phyloP scores from a whole-genome alignment of 2,329 filamentous ascomycete genomes.

The Nigrospora sphaerica region DNA sequence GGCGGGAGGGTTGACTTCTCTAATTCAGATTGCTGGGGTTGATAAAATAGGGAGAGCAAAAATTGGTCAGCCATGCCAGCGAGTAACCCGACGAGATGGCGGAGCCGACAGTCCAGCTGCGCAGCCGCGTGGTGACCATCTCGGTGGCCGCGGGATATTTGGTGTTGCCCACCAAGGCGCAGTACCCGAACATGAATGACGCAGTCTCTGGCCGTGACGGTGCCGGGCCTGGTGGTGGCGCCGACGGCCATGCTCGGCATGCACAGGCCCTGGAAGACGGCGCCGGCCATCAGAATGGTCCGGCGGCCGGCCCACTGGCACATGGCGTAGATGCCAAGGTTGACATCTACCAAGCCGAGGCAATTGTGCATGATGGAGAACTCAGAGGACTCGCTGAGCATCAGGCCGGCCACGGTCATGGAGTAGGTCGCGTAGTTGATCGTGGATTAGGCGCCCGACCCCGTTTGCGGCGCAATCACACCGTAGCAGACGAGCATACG shows the following conservation, averaged over 20 bases:
- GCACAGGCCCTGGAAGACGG: conserved; percentile 32
- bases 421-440: conserved; percentile 45
- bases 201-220: conserved; percentile 20
- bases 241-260: conserved; percentile 34
- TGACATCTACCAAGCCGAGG: conserved; percentile 39
- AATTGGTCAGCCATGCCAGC: conserved; percentile 29
- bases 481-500: conserved; percentile 42
- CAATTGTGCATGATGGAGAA: conserved; percentile 43
- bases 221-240: conserved; percentile 17
- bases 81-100: conserved; percentile 40
- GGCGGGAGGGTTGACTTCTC: conserved; percentile 9
- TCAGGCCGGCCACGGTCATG: conserved; percentile 31
- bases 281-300: conserved; percentile 38
- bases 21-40: conserved; percentile 21
- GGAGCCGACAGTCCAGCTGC: conserved; percentile 40
- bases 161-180: conserved; percentile 30
- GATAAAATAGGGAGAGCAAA: conserved; percentile 22
- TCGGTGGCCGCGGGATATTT: conserved; percentile 35
- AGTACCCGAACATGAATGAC: conserved; percentile 28
- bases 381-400: conserved; percentile 35
- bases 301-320: conserved; percentile 37
- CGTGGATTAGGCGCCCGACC: conserved; percentile 39
- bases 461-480: conserved; percentile 36
- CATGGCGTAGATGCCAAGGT: conserved; percentile 41
- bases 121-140: conserved; percentile 33